Base-by-base conservation (phyloP, 139 green algal species). In the Coelastrella sp. region DNA sequence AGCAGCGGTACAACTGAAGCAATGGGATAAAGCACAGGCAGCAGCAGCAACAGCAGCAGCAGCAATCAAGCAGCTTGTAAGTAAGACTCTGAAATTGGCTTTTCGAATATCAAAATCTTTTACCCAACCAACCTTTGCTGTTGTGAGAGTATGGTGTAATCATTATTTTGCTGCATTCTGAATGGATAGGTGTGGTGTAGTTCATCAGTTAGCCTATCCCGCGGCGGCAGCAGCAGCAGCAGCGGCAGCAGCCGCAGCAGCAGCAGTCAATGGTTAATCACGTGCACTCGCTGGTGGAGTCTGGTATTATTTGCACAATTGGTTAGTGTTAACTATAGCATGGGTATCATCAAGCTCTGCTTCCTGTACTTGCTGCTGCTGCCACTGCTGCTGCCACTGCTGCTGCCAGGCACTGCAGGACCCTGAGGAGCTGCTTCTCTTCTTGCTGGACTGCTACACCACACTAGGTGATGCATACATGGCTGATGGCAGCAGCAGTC, bases 391-490 rank as follows among this genome's bases (percentile, higher is more conserved):
- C 25, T 82, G 75, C 25, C 20, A 7, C 12, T 61, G 75, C 56
- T 49, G 35, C 35, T 49, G 35, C 35, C 35, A 85, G 79, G 79
- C 70, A 19, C 57, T 70, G 10, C 56, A n/a, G n/a, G 79, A 85
- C 20, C 6, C 79, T 20, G 19, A 27, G 0, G 20, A 85, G 35
- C 79, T 85, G 56, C 79, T 85, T 56, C 57, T 57, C 15, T 20
- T 85, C 17, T 10, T 85, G 79, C 79, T 85, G 15, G 58, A 85
- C 19, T 68, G 57, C 35, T 70, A 85, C 57, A 85, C 79, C 11
- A 22, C 35, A n/a, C 56, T 85, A 17, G 79, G 79, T 10, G 79
- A 85, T 85, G 79, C 79, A 7, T 17, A 72, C 57, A 56, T 72
- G 58, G 58, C 79, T 66, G 79, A 19, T 8, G 57, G 57, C 49